These are phyloP conservation scores for Colletotrichum tabaci DNA, from an alignment of 2,329 filamentous ascomycete genomes.

Conservation along the genomic window DNA sequence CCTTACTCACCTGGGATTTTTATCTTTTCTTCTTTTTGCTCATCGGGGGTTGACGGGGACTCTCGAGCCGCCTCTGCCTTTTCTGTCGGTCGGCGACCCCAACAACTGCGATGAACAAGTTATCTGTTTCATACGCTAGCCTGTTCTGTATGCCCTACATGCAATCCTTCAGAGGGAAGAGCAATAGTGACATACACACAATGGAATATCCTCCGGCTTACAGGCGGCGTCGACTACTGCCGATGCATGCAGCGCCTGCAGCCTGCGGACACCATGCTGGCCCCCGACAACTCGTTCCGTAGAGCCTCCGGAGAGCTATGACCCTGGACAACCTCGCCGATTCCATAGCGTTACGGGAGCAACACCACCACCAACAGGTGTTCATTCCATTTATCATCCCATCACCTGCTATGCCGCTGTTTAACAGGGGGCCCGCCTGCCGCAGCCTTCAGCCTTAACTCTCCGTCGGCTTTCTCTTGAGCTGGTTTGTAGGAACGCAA, in stretches of 20 bases:
- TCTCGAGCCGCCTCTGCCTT: too few species aligned
- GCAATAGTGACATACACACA: neutral
- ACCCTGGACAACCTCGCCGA: conserved; percentile 28
- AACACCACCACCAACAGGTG: conserved; percentile 26
- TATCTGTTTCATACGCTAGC: neutral
- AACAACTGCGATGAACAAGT: conserved; percentile 16
- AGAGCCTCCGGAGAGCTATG: conserved; percentile 22
- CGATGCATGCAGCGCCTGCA: conserved; percentile 38
- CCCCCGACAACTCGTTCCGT: conserved; percentile 19
- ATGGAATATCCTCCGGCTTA: neutral
- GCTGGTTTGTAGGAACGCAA: neutral
- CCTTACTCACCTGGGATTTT: neutral
- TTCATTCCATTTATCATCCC: conserved; percentile 41
- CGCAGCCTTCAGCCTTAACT: conserved; percentile 12
- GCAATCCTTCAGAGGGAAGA: neutral
- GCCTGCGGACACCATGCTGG: conserved; percentile 20
- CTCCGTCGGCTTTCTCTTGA: conserved; percentile 12
- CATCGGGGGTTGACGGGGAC: too few species aligned
- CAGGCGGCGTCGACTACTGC: conserved; percentile 7
- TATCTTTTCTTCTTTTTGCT: too few species aligned
- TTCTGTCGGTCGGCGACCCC: neutral
- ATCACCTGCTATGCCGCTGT: conserved; percentile 12
- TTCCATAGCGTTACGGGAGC: conserved; percentile 36
- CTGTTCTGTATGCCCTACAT: neutral
- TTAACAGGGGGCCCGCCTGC: conserved; percentile 18